phyloP scores from a whole-genome alignment of 257 asterid species.

The Nicotiana tomentosiformis region DNA sequence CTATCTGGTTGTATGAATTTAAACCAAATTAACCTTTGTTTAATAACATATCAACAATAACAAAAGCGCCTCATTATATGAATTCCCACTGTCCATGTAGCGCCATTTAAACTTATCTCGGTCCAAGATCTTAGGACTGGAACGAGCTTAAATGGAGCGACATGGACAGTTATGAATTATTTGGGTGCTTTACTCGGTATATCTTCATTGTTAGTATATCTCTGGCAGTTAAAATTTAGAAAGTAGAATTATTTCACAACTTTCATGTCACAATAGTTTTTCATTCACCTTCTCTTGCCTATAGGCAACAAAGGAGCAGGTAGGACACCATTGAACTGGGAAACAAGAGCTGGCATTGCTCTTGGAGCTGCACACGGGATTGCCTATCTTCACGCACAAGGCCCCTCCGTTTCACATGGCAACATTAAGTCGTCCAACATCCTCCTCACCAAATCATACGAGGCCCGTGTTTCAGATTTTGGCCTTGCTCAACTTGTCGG shows the following conservation, averaged over 20 bases:
- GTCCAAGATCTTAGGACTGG: neutral
- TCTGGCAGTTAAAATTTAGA: neutral
- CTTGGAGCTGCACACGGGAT: slow-evolving; percentile 45
- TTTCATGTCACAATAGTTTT: neutral
- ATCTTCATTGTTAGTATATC: neutral
- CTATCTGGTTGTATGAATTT: neutral
- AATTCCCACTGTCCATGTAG: neutral
- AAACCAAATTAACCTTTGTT: neutral
- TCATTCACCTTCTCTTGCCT: neutral
- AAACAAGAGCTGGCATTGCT: slow-evolving; percentile 40
- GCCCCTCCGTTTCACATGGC: slow-evolving; percentile 42
- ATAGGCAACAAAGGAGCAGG: slow-evolving; percentile 46
- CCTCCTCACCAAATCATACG: slow-evolving; percentile 36
- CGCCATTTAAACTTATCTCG: neutral
- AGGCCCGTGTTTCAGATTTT: slow-evolving; percentile 42
- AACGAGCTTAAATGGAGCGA: neutral
- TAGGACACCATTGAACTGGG: slow-evolving; percentile 50
- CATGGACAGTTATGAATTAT: neutral
- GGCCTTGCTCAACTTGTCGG: slow-evolving; percentile 44
- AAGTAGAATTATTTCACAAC: neutral
- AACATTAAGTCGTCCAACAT: slow-evolving; percentile 48
- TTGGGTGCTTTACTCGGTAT: neutral
- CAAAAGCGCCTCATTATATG: neutral
- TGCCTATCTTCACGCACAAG: slow-evolving; percentile 42
- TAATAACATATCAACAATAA: neutral